Evolutionary conservation across 2,329 filamentous ascomycete genomes (phyloP).

Genomic region (Penicillium sp.): DNA sequence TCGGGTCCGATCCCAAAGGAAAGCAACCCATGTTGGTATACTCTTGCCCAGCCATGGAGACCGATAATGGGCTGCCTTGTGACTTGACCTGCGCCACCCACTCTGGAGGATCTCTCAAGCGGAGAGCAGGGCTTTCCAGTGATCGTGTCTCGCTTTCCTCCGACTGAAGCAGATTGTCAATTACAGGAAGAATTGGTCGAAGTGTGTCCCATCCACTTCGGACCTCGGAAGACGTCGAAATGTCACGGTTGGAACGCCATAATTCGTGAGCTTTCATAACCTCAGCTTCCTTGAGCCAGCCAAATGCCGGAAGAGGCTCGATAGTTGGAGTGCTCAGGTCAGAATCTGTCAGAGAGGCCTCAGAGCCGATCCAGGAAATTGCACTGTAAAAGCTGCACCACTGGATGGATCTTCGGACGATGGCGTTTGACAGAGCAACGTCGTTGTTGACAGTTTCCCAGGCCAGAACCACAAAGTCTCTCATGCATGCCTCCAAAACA

Average conservation of each 20-base stretch:
- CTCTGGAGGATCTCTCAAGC: slow-evolving; percentile 34
- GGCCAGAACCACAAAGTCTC: slow-evolving; percentile 46
- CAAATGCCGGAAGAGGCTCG: slow-evolving; percentile 50
- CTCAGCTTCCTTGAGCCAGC: slow-evolving; percentile 51
- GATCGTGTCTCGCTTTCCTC: slow-evolving; percentile 17
- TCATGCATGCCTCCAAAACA: slow-evolving; percentile 48
- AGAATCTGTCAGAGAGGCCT: slow-evolving; percentile 41
- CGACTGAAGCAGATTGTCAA: slow-evolving; percentile 32
- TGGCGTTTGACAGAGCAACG: slow-evolving; percentile 42
- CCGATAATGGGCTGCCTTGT: slow-evolving; percentile 40
- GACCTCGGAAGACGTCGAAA: slow-evolving; percentile 23
- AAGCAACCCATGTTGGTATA: slow-evolving; percentile 50
- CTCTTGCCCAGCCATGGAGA: slow-evolving; percentile 40
- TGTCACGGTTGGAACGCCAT: slow-evolving; percentile 41
- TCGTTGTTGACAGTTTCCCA: slow-evolving; percentile 51
- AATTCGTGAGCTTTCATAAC: slow-evolving; percentile 48
- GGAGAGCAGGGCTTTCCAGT: slow-evolving; percentile 8
- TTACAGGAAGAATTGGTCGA: slow-evolving; percentile 28
- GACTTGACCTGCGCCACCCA: slow-evolving; percentile 37
- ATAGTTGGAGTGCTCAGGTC: slow-evolving; percentile 32
- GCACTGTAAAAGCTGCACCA: slow-evolving; percentile 53
- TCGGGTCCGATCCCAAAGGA: slow-evolving; percentile 48
- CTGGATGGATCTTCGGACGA: slow-evolving; percentile 46
- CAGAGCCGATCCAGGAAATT: slow-evolving; percentile 47
- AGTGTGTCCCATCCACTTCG: slow-evolving; percentile 32